phyloP scores from a whole-genome alignment of 371 early-diverging fungal genomes.

The Smittium culicis region DNA sequence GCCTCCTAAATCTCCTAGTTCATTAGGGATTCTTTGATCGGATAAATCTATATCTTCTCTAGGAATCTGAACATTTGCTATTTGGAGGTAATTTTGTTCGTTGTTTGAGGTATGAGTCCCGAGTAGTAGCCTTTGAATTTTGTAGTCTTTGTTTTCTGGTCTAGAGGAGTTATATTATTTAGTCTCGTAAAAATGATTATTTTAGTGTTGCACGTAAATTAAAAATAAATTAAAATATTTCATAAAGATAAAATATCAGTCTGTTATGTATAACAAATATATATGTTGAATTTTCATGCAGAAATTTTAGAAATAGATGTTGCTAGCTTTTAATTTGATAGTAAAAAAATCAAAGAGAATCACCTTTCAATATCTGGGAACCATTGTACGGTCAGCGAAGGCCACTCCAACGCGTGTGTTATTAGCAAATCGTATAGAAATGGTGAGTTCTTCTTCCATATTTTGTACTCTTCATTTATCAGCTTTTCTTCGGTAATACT shows the following conservation, averaged over 20 bases:
- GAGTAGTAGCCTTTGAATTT: constrained; percentile 66
- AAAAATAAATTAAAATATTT: no score
- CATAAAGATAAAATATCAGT: no score
- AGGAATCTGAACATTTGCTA: constrained; percentile 79
- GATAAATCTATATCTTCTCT: constrained; percentile 48
- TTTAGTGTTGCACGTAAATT: neutral
- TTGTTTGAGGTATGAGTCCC: constrained; percentile 95
- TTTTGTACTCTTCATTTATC: constrained; percentile 90
- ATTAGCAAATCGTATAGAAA: constrained; percentile 95
- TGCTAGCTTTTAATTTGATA: no score
- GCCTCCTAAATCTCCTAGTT: constrained; percentile 56
- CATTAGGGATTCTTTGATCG: constrained; percentile 17
- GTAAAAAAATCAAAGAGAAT: no score
- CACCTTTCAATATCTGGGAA: constrained; percentile 84
- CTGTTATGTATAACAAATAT: no score
- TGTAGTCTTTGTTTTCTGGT: constrained; percentile 82
- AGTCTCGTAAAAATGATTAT: neutral
- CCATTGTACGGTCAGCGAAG: constrained; percentile 95
- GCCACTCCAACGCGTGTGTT: constrained; percentile 96
- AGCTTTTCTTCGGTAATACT: constrained; percentile 56
- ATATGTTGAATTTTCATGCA: no score
- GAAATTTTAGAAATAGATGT: no score
- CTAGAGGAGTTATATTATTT: no score
- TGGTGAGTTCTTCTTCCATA: constrained; percentile 99
- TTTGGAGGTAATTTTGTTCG: constrained; percentile 88